Percentiles rank a stretch among this genome's conserved stretches.
Conservation (phyloP, 208 protist species). For the Porcisia deanei region DNA sequence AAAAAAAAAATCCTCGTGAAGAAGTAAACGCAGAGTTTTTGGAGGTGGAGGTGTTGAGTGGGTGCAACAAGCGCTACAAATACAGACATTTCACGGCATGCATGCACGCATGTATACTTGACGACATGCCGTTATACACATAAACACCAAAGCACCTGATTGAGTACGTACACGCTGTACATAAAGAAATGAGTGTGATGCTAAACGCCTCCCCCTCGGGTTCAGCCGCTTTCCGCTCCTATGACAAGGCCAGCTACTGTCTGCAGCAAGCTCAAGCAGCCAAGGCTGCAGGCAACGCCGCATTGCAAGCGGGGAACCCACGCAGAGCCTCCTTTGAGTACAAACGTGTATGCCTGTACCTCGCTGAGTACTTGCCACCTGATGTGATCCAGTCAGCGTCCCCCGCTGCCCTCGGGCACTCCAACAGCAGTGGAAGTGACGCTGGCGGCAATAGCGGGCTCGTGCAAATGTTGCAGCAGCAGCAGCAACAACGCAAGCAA, state of each 20-base stretch:
- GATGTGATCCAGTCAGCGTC: constrained; percentile 6
- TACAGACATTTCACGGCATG: not conserved
- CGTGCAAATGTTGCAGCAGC: constrained; percentile 20
- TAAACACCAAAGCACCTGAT: not conserved
- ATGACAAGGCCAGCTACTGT: constrained; percentile 12
- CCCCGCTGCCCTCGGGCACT: not conserved
- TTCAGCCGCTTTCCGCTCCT: not conserved
- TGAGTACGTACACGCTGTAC: not conserved
- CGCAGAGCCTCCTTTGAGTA: constrained; percentile 62
- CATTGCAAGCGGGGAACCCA: constrained; percentile 42
- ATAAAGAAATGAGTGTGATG: not conserved
- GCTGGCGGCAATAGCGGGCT: constrained; percentile 14
- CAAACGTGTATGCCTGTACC: constrained; percentile 68
- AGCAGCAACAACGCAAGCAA: constrained; percentile 8
- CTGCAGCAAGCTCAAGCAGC: constrained; percentile 34
- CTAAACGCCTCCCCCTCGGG: not conserved
- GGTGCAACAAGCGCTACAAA: too few relatives aligned
- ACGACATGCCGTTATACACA: not conserved
- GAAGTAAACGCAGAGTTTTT: too few relatives aligned
- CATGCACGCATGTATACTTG: not conserved
- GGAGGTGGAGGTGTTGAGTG: too few relatives aligned
- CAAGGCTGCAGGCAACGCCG: constrained; percentile 58
- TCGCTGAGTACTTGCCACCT: constrained; percentile 57
- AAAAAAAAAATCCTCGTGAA: too few relatives aligned
- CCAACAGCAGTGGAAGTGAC: not conserved